These are phyloP conservation scores for Aureobasidium vineae DNA, from an alignment of 2,329 filamentous ascomycete genomes.

Conservation along the genomic window DNA sequence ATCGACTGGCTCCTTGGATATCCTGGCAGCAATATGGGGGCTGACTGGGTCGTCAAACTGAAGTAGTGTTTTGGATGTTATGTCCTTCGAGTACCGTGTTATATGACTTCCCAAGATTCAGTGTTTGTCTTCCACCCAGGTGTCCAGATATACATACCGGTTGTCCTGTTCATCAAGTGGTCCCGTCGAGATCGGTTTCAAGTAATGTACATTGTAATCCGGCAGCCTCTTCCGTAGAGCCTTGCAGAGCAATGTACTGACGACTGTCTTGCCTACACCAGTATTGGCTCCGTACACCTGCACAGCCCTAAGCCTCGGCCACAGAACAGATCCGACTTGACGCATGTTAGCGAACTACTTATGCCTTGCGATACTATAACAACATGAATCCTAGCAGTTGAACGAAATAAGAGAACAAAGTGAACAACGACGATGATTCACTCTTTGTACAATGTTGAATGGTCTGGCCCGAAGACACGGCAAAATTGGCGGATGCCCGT, in stretches of 20 bases:
- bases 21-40: slow-evolving; percentile 68
- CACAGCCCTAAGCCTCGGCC: slow-evolving; percentile 65
- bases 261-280: slow-evolving; percentile 79
- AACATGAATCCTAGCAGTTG: not conserved
- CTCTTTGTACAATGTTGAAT: not conserved
- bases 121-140: not conserved
- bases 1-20: slow-evolving; percentile 21
- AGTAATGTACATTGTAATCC: slow-evolving; percentile 57
- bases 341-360: not conserved
- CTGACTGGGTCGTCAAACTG: slow-evolving; percentile 74
- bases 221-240: slow-evolving; percentile 53
- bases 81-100: slow-evolving; percentile 54
- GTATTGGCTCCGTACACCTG: slow-evolving; percentile 85
- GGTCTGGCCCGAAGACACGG: slow-evolving; percentile 2
- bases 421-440: not conserved
- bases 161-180: slow-evolving; percentile 68
- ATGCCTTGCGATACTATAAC: not conserved
- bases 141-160: slow-evolving; percentile 47
- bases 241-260: slow-evolving; percentile 69
- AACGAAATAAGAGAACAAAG: not conserved
- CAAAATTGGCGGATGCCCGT: slow-evolving; percentile 6
- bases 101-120: slow-evolving; percentile 58
- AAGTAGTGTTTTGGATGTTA: slow-evolving; percentile 62
- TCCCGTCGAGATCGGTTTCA: slow-evolving; percentile 83
- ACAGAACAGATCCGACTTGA: slow-evolving; percentile 61